These are phyloP conservation scores for Fusarium paranaense DNA, from an alignment of 2,329 filamentous ascomycete species.

Conservation along the genomic window DNA sequence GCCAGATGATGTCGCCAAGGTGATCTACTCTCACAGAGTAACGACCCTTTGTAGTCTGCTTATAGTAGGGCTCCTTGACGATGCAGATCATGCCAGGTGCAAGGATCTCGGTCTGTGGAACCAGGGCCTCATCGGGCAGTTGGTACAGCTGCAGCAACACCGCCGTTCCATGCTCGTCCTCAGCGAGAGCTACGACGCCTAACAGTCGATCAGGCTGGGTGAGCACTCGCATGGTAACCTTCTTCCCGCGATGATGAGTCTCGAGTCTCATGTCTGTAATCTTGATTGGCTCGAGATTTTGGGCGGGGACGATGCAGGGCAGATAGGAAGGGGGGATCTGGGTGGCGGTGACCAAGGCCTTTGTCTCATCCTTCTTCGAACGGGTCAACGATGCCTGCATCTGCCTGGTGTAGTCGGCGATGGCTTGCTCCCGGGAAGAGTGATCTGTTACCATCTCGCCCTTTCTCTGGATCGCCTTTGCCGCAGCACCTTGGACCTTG, in stretches of 20 bases:
- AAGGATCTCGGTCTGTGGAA: slow-evolving; percentile 51
- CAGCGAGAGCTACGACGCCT: slow-evolving; percentile 47
- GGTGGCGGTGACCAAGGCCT: not conserved
- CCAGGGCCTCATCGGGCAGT: slow-evolving; percentile 52
- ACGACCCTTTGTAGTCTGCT: slow-evolving; percentile 49
- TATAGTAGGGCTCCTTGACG: slow-evolving; percentile 67
- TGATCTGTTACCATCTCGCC: slow-evolving; percentile 20
- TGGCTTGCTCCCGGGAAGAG: not conserved
- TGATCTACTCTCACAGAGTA: slow-evolving; percentile 65
- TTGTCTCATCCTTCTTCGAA: not conserved
- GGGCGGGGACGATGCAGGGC: not conserved
- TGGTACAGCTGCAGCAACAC: slow-evolving; percentile 55
- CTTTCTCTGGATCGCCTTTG: not conserved
- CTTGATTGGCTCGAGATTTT: slow-evolving; percentile 1
- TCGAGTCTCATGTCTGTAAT: slow-evolving; percentile 24
- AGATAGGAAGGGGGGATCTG: slow-evolving; percentile 1
- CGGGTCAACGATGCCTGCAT: not conserved
- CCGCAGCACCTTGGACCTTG: not conserved
- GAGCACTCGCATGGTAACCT: slow-evolving; percentile 29
- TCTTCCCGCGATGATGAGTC: slow-evolving; percentile 33
- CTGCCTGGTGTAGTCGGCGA: not conserved
- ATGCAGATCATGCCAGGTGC: slow-evolving; percentile 51
- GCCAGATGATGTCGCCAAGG: slow-evolving; percentile 58
- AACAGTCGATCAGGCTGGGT: slow-evolving; percentile 32
- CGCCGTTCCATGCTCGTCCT: slow-evolving; percentile 52